phyloP scores from a whole-genome alignment of 805 yeast genomes.

The Yarrowia alimentaria region DNA sequence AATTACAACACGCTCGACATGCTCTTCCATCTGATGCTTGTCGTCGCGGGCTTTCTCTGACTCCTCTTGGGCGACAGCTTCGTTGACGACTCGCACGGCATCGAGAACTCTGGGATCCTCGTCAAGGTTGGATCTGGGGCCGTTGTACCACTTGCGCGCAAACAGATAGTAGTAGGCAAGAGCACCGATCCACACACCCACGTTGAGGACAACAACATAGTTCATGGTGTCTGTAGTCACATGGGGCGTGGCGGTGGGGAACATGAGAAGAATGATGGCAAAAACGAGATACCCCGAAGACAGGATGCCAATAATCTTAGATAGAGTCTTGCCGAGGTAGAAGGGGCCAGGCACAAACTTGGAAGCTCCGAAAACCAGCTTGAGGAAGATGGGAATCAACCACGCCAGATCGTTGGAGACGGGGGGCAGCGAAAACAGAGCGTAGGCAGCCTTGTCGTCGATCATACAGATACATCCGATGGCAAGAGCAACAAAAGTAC shows the following conservation, averaged over 20 bases:
- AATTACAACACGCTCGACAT: conserved; percentile 17
- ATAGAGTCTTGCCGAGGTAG: conserved; percentile 52
- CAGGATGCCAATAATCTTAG: conserved; percentile 47
- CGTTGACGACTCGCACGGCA: conserved; percentile 20
- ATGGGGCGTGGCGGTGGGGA: conserved; percentile 49
- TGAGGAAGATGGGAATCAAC: conserved; percentile 57
- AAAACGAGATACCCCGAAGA: conserved; percentile 53
- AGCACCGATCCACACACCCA: conserved; percentile 58
- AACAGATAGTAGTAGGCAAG: conserved; percentile 51
- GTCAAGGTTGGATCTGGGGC: conserved; percentile 46
- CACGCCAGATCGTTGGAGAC: conserved; percentile 64
- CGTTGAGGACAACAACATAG: conserved; percentile 63
- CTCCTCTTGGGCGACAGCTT: conserved; percentile 16
- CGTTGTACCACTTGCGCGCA: conserved; percentile 56
- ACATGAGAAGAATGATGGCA: conserved; percentile 57
- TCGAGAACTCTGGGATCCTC: conserved; percentile 19
- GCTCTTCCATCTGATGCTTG: conserved; percentile 7
- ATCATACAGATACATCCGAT: conserved; percentile 60
- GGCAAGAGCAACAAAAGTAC: conserved; percentile 49
- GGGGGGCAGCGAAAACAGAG: conserved; percentile 63
- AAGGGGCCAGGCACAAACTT: conserved; percentile 65
- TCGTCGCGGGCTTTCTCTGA: conserved; percentile 4
- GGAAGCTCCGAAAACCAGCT: conserved; percentile 49
- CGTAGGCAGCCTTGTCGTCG: conserved; percentile 59
- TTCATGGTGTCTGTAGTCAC: conserved; percentile 53